Evolutionary conservation across 495 filamentous ascomycete species (phyloP).

Genomic region (Physcia stellaris): DNA sequence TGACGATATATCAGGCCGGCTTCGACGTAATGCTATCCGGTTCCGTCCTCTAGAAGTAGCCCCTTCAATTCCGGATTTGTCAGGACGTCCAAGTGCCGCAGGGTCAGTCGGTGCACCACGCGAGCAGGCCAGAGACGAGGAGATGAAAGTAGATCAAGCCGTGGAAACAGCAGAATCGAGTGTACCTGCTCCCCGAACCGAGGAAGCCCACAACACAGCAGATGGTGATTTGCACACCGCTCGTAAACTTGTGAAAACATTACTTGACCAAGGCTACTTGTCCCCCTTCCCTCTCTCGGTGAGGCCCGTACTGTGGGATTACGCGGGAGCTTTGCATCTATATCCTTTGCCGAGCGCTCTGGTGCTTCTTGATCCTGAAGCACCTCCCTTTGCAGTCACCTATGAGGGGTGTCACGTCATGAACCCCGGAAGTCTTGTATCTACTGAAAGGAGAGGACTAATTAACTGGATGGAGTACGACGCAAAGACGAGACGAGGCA

Average conservation of each 20-base stretch:
- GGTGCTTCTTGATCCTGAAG: constrained; percentile 68
- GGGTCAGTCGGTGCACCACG: constrained; percentile 13
- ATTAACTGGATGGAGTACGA: constrained; percentile 83
- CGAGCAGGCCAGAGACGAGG: constrained; percentile 15
- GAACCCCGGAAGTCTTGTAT: constrained; percentile 73
- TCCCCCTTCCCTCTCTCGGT: constrained; percentile 66
- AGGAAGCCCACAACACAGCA: constrained; percentile 10
- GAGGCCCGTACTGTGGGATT: constrained; percentile 83
- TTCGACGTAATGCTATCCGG: constrained; percentile 59
- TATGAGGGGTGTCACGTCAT: constrained; percentile 95
- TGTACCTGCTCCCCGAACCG: constrained; percentile 12
- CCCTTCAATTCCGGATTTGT: constrained; percentile 3
- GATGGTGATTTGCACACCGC: constrained; percentile 42
- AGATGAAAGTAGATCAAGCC: constrained; percentile 34
- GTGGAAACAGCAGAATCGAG: constrained; percentile 8
- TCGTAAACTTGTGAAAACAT: constrained; percentile 77
- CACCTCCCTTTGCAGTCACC: constrained; percentile 66
- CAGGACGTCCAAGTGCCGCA: constrained; percentile 5
- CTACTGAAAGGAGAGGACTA: constrained; percentile 42
- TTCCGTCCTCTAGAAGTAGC: constrained; percentile 22
- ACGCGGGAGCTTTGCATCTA: constrained; percentile 54
- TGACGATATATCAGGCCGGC: constrained; percentile 66
- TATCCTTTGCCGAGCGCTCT: constrained; percentile 80
- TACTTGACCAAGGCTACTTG: constrained; percentile 84
- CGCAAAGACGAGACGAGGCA: constrained; percentile 41